Conservation (phyloP, 2,329 filamentous ascomycete species). For the Gyromitra esculenta region DNA sequence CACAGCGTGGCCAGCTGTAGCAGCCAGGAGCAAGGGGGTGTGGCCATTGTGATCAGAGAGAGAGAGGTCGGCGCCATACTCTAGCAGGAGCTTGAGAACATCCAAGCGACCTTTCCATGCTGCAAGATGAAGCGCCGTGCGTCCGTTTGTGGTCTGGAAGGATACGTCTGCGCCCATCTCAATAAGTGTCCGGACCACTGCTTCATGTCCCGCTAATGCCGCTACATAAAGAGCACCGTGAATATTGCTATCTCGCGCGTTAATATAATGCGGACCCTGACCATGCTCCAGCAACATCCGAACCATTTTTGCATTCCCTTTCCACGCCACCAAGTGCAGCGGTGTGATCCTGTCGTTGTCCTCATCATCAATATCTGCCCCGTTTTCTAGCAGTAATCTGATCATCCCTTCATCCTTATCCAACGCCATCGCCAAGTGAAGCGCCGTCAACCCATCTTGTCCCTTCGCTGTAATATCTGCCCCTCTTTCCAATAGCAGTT, state of each 20-base stretch:
- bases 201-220: conserved; percentile 23
- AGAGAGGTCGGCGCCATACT: conserved; percentile 30
- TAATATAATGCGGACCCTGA: conserved; percentile 9
- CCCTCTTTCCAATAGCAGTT: conserved; percentile 32
- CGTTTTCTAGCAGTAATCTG: conserved; percentile 37
- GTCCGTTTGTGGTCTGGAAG: conserved; percentile 22
- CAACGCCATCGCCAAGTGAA: conserved; percentile 49
- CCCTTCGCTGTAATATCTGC: conserved; percentile 31
- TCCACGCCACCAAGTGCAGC: conserved; percentile 33
- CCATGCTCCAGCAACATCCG: conserved; percentile 18
- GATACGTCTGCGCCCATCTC: conserved; percentile 35
- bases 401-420: conserved; percentile 25
- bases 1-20: conserved; percentile 26
- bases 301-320: conserved; percentile 29
- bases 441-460: conserved; percentile 46
- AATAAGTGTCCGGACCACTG: conserved; percentile 28
- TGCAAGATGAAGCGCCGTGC: conserved; percentile 36
- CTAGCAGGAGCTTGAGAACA: conserved; percentile 27
- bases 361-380: conserved; percentile 39
- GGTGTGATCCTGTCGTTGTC: conserved; percentile 39
- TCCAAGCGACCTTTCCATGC: conserved; percentile 35
- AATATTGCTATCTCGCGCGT: conserved; percentile 6
- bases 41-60: conserved; percentile 25
- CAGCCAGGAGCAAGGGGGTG: conserved; percentile 29
- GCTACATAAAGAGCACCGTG: conserved; percentile 30